Base-by-base conservation (phyloP, 2,329 filamentous ascomycete species). In the Fusarium tricinctum region DNA sequence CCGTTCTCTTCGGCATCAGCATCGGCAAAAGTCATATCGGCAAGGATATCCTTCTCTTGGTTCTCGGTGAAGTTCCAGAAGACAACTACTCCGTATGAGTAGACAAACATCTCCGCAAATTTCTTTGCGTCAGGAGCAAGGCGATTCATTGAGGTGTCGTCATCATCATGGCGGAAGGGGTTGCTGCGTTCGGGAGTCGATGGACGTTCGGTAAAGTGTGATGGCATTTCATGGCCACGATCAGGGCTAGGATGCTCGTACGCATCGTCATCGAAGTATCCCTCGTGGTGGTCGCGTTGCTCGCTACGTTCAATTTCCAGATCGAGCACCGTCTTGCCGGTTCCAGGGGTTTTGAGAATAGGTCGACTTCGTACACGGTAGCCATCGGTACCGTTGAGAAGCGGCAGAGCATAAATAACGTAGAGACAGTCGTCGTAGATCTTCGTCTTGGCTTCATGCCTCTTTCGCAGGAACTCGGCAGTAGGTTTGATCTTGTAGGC, bases 41-140 rank as follows among this genome's bases (percentile, higher is more conserved):
- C 96, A 22, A 99, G 86, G 46, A 98, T 93, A 74, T 97, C 94
- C 79, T 97, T 97, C 78, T 99, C 96, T 78, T 99, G 96, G 69
- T 91, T 88, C 78, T 97, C 94, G 13, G 93, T 95, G 73, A 99
- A 97, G 78, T 99, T 99, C 96, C 96, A 99, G 78, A 99, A 97
- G 7, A 99, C 96, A 0, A 96, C 95, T 1, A 99, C 95, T 20
- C 96, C 96, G 76, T 99, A 99, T 17, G 92, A 95, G 79, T 97
- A 98, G 73, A 99, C 91, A 77, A 97, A 98, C 88, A 98, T 93
- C 80, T 99, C 96, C 42, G 93, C 95, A 76, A 97, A 93, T 57
- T 90, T 86, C 74, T 95, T 90, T 35, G 90, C 88, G 75, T 93
- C 89, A 8, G 91, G 87, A 1, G 87, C 87, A 23, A 93, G 85